Percentiles rank a stretch among this genome's conserved stretches.
phyloP scores from a whole-genome alignment of 2,329 filamentous ascomycete genomes.

The Monosporascus sp. region DNA sequence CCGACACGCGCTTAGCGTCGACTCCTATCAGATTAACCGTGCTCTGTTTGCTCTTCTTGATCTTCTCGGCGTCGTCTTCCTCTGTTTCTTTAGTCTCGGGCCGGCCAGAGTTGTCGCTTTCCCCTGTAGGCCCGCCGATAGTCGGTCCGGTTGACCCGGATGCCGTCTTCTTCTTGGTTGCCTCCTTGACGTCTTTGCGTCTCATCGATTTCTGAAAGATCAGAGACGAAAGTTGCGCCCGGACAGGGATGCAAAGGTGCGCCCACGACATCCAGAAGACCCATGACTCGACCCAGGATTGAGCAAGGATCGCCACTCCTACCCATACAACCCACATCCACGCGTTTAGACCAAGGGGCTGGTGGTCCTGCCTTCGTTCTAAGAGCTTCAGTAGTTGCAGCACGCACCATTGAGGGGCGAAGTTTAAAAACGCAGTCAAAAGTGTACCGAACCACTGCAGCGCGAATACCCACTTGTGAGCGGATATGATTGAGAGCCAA shows the following conservation, averaged over 20 bases:
- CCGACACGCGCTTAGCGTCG: conserved; percentile 62
- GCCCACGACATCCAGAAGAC: conserved; percentile 62
- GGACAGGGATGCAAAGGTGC: conserved; percentile 59
- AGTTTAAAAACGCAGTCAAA: conserved; percentile 51
- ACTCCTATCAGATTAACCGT: conserved; percentile 77
- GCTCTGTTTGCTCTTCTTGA: conserved; percentile 55
- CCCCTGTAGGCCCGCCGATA: conserved; percentile 20
- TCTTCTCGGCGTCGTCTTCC: conserved; percentile 41
- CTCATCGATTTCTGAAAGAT: conserved; percentile 74
- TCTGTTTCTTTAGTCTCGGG: conserved; percentile 31
- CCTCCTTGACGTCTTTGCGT: conserved; percentile 69
- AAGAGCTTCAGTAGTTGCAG: conserved; percentile 60
- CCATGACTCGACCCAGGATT: conserved; percentile 58
- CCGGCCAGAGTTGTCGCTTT: conserved; percentile 22
- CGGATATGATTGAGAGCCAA: conserved; percentile 53
- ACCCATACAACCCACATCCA: conserved; percentile 67
- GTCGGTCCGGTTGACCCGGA: conserved; percentile 23
- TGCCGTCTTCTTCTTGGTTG: conserved; percentile 42
- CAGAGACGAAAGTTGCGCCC: conserved; percentile 63
- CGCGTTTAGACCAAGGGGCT: conserved; percentile 43
- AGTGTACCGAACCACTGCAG: conserved; percentile 56
- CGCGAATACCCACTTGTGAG: conserved; percentile 50
- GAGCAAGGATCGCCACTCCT: conserved; percentile 51
- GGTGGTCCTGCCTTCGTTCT: conserved; percentile 46
- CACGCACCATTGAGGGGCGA: conserved; percentile 66